These are phyloP conservation scores for Coprinopsis sp. DNA, from an alignment of 768 basidiomycete species.

Conservation along the genomic window DNA sequence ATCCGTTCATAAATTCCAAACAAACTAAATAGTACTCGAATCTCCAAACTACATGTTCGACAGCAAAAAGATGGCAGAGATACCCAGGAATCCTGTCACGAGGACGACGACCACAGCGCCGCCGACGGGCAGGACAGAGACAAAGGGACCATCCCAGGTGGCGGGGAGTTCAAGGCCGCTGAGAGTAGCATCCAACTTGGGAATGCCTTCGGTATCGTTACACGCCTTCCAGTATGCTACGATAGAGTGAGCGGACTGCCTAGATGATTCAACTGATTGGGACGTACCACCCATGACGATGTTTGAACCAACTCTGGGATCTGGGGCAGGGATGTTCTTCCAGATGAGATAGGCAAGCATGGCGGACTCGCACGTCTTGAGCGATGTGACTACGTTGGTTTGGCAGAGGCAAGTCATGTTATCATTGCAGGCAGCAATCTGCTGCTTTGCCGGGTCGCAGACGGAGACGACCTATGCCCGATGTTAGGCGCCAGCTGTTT, in stretches of 20 bases:
- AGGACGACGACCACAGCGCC: constrained; percentile 42
- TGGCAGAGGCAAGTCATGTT: constrained; percentile 55
- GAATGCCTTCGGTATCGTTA: constrained; percentile 38
- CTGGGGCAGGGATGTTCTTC: constrained; percentile 42
- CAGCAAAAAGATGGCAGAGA: constrained; percentile 46
- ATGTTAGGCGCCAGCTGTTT: constrained; percentile 9
- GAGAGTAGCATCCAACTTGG: constrained; percentile 33
- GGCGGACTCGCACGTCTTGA: constrained; percentile 63
- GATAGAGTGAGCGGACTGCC: constrained; percentile 7
- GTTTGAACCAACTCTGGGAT: constrained; percentile 56
- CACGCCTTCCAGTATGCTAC: constrained; percentile 57
- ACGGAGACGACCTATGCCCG: constrained; percentile 29
- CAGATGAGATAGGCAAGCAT: constrained; percentile 54
- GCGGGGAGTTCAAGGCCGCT: constrained; percentile 42
- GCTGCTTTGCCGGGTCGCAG: constrained; percentile 23
- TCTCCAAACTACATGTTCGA: constrained; percentile 41
- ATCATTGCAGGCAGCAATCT: constrained; percentile 38
- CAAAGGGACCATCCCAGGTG: constrained; percentile 60
- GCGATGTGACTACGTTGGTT: constrained; percentile 31
- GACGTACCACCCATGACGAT: constrained; percentile 52
- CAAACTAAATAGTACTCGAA: not conserved
- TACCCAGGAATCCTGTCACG: constrained; percentile 42
- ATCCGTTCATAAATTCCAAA: too few species aligned
- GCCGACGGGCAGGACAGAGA: constrained; percentile 37
- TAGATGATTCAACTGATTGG: not conserved